These are phyloP conservation scores for Drechslera avenae DNA, from an alignment of 2,329 filamentous ascomycete species.

Conservation along the genomic window DNA sequence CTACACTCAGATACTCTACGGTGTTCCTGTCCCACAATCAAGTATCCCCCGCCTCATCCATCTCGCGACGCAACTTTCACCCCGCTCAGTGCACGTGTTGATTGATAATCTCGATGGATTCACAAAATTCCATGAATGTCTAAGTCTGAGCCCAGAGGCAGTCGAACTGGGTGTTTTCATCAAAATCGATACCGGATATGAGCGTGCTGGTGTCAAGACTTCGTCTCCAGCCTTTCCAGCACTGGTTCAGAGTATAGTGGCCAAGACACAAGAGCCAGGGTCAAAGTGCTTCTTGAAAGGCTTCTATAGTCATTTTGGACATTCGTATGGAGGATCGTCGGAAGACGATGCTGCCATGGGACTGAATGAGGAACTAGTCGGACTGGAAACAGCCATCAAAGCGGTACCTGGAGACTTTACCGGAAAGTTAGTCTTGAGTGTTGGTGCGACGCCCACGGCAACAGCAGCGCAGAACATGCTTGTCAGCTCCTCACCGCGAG, in stretches of 20 bases:
- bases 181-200: constrained; percentile 76
- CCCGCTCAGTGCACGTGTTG: constrained; percentile 65
- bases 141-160: constrained; percentile 36
- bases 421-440: constrained; percentile 62
- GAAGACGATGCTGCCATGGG: constrained; percentile 64
- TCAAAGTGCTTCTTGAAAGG: constrained; percentile 57
- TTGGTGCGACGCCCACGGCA: constrained; percentile 78
- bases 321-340: constrained; percentile 66
- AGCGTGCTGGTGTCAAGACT: constrained; percentile 69
- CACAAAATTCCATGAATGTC: constrained; percentile 47
- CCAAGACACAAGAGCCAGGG: constrained; percentile 18
- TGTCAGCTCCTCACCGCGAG: constrained; percentile 44
- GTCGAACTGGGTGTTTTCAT: constrained; percentile 63
- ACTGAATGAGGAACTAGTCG: constrained; percentile 65
- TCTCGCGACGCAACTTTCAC: constrained; percentile 60
- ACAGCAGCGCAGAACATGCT: constrained; percentile 67
- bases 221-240: constrained; percentile 53
- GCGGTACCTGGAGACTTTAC: constrained; percentile 39
- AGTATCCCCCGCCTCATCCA: constrained; percentile 63
- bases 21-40: constrained; percentile 69
- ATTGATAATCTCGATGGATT: constrained; percentile 66
- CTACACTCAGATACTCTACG: constrained; percentile 66
- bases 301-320: constrained; percentile 74
- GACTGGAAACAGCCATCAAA: constrained; percentile 56
- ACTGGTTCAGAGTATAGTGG: constrained; percentile 56